phyloP scores from a whole-genome alignment of 2,329 filamentous ascomycete genomes.

The Diaporthe vaccinii region DNA sequence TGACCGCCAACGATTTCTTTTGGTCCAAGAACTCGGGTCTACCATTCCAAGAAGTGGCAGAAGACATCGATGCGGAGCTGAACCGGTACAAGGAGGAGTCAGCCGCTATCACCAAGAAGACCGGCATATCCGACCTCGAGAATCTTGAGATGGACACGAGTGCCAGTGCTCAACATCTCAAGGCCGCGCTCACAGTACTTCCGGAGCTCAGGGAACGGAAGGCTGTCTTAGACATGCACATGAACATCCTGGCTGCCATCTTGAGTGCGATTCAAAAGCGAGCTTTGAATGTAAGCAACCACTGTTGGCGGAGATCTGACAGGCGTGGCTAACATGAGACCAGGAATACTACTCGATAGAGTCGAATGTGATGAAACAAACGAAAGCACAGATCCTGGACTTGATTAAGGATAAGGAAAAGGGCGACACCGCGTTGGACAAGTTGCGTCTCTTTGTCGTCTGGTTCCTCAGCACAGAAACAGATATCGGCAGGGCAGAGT shows the following conservation, averaged over 20 bases:
- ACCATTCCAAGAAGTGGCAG: constrained; percentile 74
- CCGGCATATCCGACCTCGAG: constrained; percentile 91
- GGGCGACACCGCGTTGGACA: constrained; percentile 87
- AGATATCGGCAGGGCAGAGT: constrained; percentile 84
- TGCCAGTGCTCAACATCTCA: constrained; percentile 92
- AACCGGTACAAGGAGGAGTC: constrained; percentile 97
- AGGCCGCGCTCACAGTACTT: constrained; percentile 92
- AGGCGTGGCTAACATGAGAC: constrained; percentile 7
- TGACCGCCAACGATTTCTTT: constrained; percentile 93
- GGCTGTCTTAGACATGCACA: constrained; percentile 95
- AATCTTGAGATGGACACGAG: constrained; percentile 92
- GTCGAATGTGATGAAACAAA: constrained; percentile 92
- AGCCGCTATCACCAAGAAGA: constrained; percentile 93
- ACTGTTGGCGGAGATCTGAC: too few relatives aligned
- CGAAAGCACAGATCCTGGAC: constrained; percentile 89
- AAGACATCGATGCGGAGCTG: constrained; percentile 82
- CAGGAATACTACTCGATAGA: constrained; percentile 92
- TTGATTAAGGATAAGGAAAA: constrained; percentile 85
- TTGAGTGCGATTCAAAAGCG: constrained; percentile 82
- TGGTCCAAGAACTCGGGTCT: constrained; percentile 93
- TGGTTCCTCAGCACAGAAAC: constrained; percentile 97
- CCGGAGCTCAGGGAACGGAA: constrained; percentile 95
- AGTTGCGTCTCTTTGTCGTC: constrained; percentile 94
- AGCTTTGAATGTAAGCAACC: constrained; percentile 75
- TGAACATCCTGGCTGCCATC: constrained; percentile 85